Evolutionary conservation across 805 yeast genomes (phyloP), one percentile per base, ranked within the genome.

Genomic region (Hyphopichia homilentoma): DNA sequence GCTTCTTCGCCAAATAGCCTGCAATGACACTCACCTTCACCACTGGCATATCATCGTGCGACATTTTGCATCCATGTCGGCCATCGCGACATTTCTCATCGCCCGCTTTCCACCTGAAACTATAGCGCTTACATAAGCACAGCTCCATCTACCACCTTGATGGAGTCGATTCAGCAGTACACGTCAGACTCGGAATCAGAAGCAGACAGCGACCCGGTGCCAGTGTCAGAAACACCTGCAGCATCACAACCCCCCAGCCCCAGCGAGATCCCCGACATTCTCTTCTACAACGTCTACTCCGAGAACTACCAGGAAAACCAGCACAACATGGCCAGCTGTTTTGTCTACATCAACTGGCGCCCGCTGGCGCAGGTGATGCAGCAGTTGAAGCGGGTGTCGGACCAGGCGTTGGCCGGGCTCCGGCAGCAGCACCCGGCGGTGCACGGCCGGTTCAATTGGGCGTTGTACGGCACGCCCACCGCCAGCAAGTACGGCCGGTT

Each of bases 291-390:
- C 25, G 34, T 40, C 12, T 43, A 34, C 21, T 40, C 36, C 40
- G 45, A 43, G 28, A 43, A 43, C 30, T 40, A 34, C 29, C 33
- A 34, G 7, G 30, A 4, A 11, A 15, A 30, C 14, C 41, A 33
- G 14, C 23, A 19, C 7, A 29, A 34, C 16, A 36, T 37, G 40
- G 30, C 38, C n/a, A 26, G 33, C 16, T 22, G 34, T 9, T 43
- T 35, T 31, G 16, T 36, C 6, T 36, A 38, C 18, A 33, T 43
- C 14, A 44, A 42, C 5, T 43, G 47, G 47, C 32, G 27, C n/a
- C 47, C 47, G 9, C 32, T 39, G n/a, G 17, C 35, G 18, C 22
- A 28, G n/a, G 34, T 38, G 12, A 23, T 38, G 8, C 34, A 29
- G n/a, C 30, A 27, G 14, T 29, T 43, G 8, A 39, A 43, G 25